These are phyloP conservation scores for Chlamydomonas sp. DNA, from an alignment of 139 green algal species.

Conservation along the genomic window DNA sequence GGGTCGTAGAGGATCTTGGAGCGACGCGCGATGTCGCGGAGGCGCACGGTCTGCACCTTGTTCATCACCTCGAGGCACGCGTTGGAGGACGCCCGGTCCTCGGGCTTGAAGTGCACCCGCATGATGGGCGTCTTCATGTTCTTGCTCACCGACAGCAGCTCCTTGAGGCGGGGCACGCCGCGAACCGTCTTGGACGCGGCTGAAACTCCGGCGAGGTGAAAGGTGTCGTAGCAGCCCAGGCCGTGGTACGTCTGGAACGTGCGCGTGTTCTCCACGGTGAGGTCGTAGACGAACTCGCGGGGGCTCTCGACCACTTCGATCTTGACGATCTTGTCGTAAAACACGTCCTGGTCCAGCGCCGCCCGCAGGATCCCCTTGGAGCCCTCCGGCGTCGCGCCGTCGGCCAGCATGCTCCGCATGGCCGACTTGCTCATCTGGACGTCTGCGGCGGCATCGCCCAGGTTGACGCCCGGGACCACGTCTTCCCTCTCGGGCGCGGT, in stretches of 20 bases:
- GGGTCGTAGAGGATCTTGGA: conserved; percentile 36
- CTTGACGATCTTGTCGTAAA: conserved; percentile 75
- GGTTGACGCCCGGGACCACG: not conserved
- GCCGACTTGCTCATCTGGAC: too few relatives aligned
- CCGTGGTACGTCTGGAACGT: conserved; percentile 8
- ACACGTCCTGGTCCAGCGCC: conserved; percentile 58
- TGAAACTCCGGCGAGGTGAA: conserved; percentile 69
- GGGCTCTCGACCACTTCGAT: not conserved
- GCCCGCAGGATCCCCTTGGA: not conserved
- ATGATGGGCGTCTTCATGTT: conserved; percentile 91
- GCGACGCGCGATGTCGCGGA: conserved; percentile 41
- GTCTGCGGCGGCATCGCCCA: too few relatives aligned
- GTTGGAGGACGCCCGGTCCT: conserved; percentile 36
- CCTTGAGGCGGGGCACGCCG: conserved; percentile 86
- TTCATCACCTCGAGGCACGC: conserved; percentile 68
- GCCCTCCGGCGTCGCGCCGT: not conserved
- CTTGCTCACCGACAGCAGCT: conserved; percentile 86
- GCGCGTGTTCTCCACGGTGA: conserved; percentile 5
- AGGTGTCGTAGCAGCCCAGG: conserved; percentile 57
- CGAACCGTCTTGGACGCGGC: conserved; percentile 75
- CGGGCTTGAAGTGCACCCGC: conserved; percentile 58
- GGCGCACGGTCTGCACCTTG: conserved; percentile 84
- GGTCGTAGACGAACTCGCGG: conserved; percentile 3
- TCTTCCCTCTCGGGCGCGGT: not conserved
- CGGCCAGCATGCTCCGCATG: not conserved